A percentile compares a stretch with the other conserved stretches of the same genome.
phyloP scores from a whole-genome alignment of 139 green algal genomes.

The Closterium sp. region DNA sequence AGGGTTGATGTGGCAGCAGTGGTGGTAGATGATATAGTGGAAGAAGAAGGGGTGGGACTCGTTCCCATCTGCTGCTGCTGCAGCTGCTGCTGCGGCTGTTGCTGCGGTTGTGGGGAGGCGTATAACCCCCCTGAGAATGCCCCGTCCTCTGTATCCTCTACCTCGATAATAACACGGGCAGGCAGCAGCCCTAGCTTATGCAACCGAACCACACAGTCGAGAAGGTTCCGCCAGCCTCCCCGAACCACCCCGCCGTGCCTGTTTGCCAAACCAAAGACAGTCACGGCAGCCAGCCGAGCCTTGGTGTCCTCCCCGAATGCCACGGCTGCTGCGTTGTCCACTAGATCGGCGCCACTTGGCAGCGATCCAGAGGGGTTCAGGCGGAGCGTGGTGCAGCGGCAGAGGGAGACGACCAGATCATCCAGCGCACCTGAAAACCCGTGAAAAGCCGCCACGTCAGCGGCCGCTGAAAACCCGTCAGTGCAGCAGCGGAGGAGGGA shows the following conservation, averaged over 20 bases:
- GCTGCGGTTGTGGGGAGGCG: background rate
- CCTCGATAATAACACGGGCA: background rate
- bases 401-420: constrained; percentile 66
- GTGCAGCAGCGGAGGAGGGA: constrained; percentile 58
- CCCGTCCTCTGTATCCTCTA: constrained; percentile 9
- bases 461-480: constrained; percentile 60
- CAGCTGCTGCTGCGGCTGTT: background rate
- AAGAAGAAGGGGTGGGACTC: background rate
- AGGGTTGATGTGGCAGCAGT: background rate
- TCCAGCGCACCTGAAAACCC: constrained; percentile 60
- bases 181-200: constrained; percentile 76
- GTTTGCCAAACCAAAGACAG: constrained; percentile 77
- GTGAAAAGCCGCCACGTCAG: constrained; percentile 60
- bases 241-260: constrained; percentile 79
- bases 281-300: constrained; percentile 67
- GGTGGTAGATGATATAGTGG: background rate
- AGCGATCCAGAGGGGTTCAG: constrained; percentile 55
- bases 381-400: constrained; percentile 65
- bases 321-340: constrained; percentile 55
- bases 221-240: constrained; percentile 77
- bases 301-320: constrained; percentile 74
- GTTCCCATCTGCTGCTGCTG: background rate
- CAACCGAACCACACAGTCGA: constrained; percentile 81
- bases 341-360: background rate
- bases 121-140: background rate